A percentile compares a stretch with the other conserved stretches of the same genome.
Conservation (phyloP, 805 yeast species). For the Candida multigemmis region DNA sequence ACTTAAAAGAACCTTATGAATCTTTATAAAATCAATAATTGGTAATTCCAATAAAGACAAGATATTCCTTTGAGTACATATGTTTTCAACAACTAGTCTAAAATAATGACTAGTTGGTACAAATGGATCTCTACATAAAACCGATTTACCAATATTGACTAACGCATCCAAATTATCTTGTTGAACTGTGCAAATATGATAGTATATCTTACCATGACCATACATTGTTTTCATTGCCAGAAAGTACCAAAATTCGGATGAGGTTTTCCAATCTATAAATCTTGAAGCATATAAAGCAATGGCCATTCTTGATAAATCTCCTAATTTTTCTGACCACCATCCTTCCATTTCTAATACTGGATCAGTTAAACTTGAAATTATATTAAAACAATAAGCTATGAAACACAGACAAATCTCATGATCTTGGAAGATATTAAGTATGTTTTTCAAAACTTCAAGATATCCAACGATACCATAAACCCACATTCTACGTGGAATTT, state of each 20-base stretch:
- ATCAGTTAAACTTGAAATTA: conserved; percentile 45
- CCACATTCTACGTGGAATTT: conserved; percentile 76
- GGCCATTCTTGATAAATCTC: conserved; percentile 82
- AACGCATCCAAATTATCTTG: conserved; percentile 69
- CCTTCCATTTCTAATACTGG: conserved; percentile 51
- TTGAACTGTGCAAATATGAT: conserved; percentile 83
- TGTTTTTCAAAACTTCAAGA: conserved; percentile 66
- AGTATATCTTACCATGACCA: conserved; percentile 80
- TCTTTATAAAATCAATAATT: conserved; percentile 53
- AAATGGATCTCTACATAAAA: conserved; percentile 73
- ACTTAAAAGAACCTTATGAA: conserved; percentile 57
- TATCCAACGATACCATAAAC: conserved; percentile 80
- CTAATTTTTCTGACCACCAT: conserved; percentile 80
- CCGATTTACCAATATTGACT: conserved; percentile 71
- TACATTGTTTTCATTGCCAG: conserved; percentile 64
- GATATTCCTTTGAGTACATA: conserved; percentile 54
- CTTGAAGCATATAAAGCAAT: conserved; percentile 74
- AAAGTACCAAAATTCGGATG: conserved; percentile 79
- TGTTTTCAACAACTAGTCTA: conserved; percentile 70
- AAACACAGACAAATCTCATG: conserved; percentile 74
- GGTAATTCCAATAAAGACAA: conserved; percentile 52
- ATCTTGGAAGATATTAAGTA: conserved; percentile 62
- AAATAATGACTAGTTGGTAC: conserved; percentile 76
- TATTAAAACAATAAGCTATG: conserved; percentile 62
- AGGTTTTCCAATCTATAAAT: conserved; percentile 76